phyloP scores from a whole-genome alignment of 768 basidiomycete genomes.

The Rhizopogon rudus region DNA sequence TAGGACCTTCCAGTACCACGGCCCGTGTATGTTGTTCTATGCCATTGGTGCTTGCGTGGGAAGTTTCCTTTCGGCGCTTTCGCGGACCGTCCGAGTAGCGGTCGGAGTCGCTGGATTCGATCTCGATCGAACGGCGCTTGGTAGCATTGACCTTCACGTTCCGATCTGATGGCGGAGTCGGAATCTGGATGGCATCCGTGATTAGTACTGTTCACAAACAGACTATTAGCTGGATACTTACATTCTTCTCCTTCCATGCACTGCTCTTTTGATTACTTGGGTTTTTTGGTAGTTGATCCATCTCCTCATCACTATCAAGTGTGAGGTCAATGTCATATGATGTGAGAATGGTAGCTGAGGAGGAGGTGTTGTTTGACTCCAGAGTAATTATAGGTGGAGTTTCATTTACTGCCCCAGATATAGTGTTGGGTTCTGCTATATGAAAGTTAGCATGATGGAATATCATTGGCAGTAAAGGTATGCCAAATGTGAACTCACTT shows the following conservation, averaged over 20 bases:
- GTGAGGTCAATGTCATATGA: neutral
- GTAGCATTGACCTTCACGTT: neutral
- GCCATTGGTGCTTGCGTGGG: too few species aligned
- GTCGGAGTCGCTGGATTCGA: neutral
- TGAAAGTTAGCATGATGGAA: neutral
- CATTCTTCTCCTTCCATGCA: neutral
- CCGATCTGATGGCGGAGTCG: neutral
- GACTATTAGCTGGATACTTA: neutral
- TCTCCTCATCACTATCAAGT: neutral
- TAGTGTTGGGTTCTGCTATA: neutral
- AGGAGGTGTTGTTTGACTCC: neutral
- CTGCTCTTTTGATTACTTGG: neutral
- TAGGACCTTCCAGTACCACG: too few species aligned
- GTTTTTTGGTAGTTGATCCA: neutral
- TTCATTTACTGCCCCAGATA: neutral
- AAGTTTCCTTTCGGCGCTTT: neutral
- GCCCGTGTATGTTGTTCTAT: too few species aligned
- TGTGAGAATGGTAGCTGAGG: too few species aligned
- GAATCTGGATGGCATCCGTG: neutral
- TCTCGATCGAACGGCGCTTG: neutral
- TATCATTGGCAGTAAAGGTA: neutral
- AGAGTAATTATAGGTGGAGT: neutral
- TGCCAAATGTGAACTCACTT: neutral
- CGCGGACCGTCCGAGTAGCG: neutral
- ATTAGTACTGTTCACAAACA: neutral